Percentiles rank a stretch among this genome's conserved stretches.
These are phyloP conservation scores for Trichophyton verrucosum DNA, from an alignment of 2,329 filamentous ascomycete species.

Conservation along the genomic window DNA sequence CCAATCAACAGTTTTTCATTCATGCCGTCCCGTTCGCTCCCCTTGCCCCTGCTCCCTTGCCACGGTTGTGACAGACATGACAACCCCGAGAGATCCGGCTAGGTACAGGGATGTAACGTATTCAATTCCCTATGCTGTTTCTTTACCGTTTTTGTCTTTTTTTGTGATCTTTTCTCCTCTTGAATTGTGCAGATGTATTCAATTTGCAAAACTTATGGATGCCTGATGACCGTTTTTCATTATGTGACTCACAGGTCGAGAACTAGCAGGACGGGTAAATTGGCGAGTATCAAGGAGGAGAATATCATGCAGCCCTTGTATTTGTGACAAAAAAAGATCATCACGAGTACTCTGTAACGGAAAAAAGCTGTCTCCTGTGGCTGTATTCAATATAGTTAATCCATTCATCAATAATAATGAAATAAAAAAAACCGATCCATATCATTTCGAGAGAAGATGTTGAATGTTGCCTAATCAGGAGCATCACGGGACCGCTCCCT, in stretches of 20 bases:
- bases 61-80: background rate
- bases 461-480: background rate
- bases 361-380: background rate
- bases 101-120: background rate
- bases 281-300: background rate
- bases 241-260: background rate
- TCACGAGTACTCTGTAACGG: background rate
- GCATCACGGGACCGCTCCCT: background rate
- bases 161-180: background rate
- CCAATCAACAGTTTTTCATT: background rate
- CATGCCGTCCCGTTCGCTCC: background rate
- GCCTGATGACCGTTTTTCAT: background rate
- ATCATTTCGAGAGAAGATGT: background rate
- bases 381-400: background rate
- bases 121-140: background rate
- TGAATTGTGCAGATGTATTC: background rate
- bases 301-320: constrained; percentile 2
- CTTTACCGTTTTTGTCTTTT: background rate
- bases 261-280: background rate
- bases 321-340: background rate
- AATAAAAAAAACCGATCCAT: no score
- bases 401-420: background rate
- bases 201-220: background rate
- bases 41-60: background rate
- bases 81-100: background rate